phyloP scores from a whole-genome alignment of 2,329 filamentous ascomycete genomes.

The Neoascochyta sp. region DNA sequence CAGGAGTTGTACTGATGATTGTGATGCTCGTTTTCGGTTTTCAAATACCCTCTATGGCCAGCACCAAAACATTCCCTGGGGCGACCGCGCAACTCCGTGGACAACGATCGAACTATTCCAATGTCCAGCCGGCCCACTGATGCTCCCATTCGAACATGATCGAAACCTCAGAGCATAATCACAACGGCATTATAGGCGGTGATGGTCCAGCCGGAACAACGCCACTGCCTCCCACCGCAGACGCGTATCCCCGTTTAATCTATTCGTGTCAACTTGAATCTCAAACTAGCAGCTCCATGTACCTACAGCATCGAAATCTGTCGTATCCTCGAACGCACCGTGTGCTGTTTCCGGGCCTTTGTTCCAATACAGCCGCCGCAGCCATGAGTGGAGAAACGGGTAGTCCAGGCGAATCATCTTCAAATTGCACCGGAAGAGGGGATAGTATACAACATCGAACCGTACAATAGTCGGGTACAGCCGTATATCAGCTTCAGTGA shows the following conservation, averaged over 20 bases:
- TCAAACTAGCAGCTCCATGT: not conserved
- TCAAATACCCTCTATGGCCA: too few species aligned
- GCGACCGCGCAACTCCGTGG: too few species aligned
- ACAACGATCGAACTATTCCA: too few species aligned
- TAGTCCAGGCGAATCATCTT: slow-evolving; percentile 81
- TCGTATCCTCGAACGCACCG: slow-evolving; percentile 30
- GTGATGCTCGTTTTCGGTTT: too few species aligned
- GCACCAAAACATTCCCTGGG: too few species aligned
- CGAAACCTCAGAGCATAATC: too few species aligned
- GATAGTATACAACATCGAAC: slow-evolving; percentile 53
- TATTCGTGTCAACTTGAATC: slow-evolving; percentile 8
- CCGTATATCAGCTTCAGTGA: slow-evolving; percentile 49
- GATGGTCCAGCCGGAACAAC: slow-evolving; percentile 20
- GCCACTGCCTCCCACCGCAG: slow-evolving; percentile 20
- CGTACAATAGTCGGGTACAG: slow-evolving; percentile 57
- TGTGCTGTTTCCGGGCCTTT: slow-evolving; percentile 23
- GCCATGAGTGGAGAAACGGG: slow-evolving; percentile 73
- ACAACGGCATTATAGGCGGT: slow-evolving; percentile 19
- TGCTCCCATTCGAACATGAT: too few species aligned
- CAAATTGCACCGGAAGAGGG: slow-evolving; percentile 72
- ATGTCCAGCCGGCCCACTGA: too few species aligned
- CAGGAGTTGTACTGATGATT: too few species aligned
- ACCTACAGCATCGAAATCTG: slow-evolving; percentile 23
- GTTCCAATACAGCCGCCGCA: slow-evolving; percentile 81
- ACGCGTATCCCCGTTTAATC: slow-evolving; percentile 31